These are phyloP conservation scores for Ceratocystiopsis sp. DNA, from an alignment of 2,329 filamentous ascomycete species.

Conservation along the genomic window DNA sequence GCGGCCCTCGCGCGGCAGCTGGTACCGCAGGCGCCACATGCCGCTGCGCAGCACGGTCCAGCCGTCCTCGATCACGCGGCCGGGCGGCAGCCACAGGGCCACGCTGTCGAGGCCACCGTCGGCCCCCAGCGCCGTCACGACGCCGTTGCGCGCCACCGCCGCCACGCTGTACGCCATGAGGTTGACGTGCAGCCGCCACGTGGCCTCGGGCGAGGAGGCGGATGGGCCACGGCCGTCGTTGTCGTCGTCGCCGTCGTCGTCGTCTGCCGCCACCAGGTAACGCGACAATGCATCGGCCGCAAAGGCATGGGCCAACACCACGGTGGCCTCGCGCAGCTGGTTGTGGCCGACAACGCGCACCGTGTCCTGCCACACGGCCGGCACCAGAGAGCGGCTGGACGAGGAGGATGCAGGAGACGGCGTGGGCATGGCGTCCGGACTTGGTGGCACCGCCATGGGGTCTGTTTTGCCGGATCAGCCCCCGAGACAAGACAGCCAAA, in stretches of 20 bases:
- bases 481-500: too few species aligned
- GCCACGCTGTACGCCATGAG: constrained; percentile 65
- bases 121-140: constrained; percentile 57
- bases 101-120: constrained; percentile 51
- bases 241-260: constrained; percentile 34
- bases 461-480: too few species aligned
- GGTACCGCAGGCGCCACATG: constrained; percentile 61
- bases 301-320: constrained; percentile 62
- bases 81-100: constrained; percentile 66
- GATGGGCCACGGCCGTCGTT: not conserved
- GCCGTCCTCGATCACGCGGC: constrained; percentile 55
- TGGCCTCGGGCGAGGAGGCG: constrained; percentile 31
- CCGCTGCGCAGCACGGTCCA: constrained; percentile 56
- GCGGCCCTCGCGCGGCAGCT: constrained; percentile 54
- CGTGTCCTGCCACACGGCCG: constrained; percentile 32
- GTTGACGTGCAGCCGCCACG: constrained; percentile 60
- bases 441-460: too few species aligned
- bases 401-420: too few species aligned
- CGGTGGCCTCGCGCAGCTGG: constrained; percentile 55
- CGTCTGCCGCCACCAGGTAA: constrained; percentile 52
- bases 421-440: too few species aligned
- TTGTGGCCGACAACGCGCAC: constrained; percentile 46
- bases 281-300: constrained; percentile 54
- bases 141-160: constrained; percentile 55
- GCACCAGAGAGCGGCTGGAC: constrained; percentile 26